These are phyloP conservation scores for Mariannaea elegans DNA, from an alignment of 2,329 filamentous ascomycete species.

Conservation along the genomic window DNA sequence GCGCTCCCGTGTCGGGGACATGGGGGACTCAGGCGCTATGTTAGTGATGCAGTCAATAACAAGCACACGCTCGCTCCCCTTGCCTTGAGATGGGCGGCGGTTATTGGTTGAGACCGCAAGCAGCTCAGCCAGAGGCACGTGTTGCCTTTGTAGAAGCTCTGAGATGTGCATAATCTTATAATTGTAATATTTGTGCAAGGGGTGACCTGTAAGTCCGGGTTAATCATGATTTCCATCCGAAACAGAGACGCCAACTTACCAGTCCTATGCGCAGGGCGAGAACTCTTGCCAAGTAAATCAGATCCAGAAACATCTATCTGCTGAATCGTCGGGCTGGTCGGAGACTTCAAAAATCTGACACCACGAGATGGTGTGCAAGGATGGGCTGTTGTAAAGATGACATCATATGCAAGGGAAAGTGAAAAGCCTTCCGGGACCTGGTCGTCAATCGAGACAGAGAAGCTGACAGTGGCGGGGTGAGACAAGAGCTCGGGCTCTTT, in stretches of 20 bases:
- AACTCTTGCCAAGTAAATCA: constrained; percentile 53
- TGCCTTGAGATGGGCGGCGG: constrained; percentile 37
- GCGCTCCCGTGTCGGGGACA: constrained; percentile 57
- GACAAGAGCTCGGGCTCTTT: constrained; percentile 46
- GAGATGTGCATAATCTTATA: constrained; percentile 68
- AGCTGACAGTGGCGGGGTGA: constrained; percentile 47
- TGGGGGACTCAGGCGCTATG: constrained; percentile 52
- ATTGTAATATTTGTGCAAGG: constrained; percentile 69
- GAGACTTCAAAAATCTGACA: constrained; percentile 66
- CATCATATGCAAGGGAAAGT: constrained; percentile 63
- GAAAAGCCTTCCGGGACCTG: constrained; percentile 52
- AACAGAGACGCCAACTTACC: constrained; percentile 46
- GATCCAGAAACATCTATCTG: constrained; percentile 62
- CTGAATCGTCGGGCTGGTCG: constrained; percentile 67
- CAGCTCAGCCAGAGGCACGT: constrained; percentile 57
- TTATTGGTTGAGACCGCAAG: constrained; percentile 48
- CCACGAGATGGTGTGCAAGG: constrained; percentile 68
- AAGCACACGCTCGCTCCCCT: constrained; percentile 54
- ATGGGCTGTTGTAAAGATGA: constrained; percentile 72
- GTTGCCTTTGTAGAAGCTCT: constrained; percentile 60
- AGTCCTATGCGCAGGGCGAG: constrained; percentile 57
- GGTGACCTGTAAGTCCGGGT: constrained; percentile 58
- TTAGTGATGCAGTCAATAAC: constrained; percentile 72
- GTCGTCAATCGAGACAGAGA: constrained; percentile 49
- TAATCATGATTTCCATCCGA: constrained; percentile 5